phyloP scores from a whole-genome alignment of 2,329 filamentous ascomycete species.

The Curvularia verruculosa region DNA sequence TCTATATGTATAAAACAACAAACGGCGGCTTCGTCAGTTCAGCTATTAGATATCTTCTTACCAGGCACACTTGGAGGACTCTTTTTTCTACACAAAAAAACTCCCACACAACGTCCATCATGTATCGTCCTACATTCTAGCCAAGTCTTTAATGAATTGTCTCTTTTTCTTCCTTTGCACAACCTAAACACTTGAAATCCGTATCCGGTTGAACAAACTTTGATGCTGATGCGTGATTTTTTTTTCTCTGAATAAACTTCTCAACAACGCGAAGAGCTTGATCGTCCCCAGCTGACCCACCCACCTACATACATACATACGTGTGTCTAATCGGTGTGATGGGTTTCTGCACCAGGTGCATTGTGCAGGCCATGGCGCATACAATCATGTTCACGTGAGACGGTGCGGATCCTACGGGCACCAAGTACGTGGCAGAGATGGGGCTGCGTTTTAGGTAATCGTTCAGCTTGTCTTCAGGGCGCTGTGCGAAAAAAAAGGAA shows the following conservation, averaged over 20 bases:
- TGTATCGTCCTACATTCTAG: no score
- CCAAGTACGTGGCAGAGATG: background rate
- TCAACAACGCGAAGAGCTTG: background rate
- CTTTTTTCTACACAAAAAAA: background rate
- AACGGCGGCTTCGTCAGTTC: background rate
- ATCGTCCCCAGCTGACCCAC: no score
- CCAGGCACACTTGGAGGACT: background rate
- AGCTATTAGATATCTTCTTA: background rate
- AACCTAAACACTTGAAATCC: background rate
- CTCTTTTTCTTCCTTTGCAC: background rate
- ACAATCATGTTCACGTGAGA: constrained; percentile 10
- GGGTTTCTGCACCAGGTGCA: background rate
- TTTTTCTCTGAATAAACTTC: background rate
- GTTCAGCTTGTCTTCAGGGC: no score
- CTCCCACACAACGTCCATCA: no score
- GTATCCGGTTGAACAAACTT: background rate
- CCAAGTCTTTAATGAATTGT: background rate
- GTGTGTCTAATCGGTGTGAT: constrained; percentile 5
- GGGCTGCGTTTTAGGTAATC: background rate
- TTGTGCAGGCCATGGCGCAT: constrained; percentile 9
- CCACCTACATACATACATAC: background rate
- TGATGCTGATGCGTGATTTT: background rate
- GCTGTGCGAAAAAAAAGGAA: background rate
- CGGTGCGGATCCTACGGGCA: background rate
- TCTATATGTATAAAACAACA: background rate